Evolutionary conservation across 2,329 filamentous ascomycete species (phyloP), one percentile per base, ranked within the genome.

Genomic region (Septoria linicola): DNA sequence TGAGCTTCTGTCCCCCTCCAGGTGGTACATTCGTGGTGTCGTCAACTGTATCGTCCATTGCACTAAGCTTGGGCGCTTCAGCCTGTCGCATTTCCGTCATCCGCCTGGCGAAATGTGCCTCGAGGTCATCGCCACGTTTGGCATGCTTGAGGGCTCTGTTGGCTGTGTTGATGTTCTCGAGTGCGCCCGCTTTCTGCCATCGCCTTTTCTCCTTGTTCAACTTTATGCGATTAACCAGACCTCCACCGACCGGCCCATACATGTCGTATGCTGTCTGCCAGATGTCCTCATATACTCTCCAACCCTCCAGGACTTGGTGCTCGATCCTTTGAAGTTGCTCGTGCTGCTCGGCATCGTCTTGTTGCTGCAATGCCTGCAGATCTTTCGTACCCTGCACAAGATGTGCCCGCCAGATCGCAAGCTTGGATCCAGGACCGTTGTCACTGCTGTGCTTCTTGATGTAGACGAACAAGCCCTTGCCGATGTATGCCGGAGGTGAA

Each of bases 401-500:
- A 25, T 64, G 63, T 3, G 64, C 62, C 39, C 59, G 55, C 7
- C 65, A 61, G 31, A 70, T 61, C 23, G 60, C 63, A 1, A 48
- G 27, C 30, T 66, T 64, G 3, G 59, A 59, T 10, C 63, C 62
- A 7, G 60, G 61, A 4, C 62, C 65, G 17, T 62, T 59, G 27
- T 44, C 42, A 16, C 57, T 49, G 2, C 53, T 46, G 16, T 59
- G 60, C 57, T 85, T 89, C 55, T 84, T 79, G 46, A 93, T 77
- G 66, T 92, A 86, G 34, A 87, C 87, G 62, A 92, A 83, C 1
- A 93, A 76, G 2, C 90, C 90, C 66, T 91, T 88, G 76, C 91
- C 86, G 3, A 88, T 80, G 64, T 93, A 95, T 4, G 85, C 90
- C 0, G 89, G 88, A 3, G 95, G 70, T 1, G 81, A 81, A 48